Evolutionary conservation across 2,329 filamentous ascomycete species (phyloP).

Genomic region (Arthrobotrys conoides): DNA sequence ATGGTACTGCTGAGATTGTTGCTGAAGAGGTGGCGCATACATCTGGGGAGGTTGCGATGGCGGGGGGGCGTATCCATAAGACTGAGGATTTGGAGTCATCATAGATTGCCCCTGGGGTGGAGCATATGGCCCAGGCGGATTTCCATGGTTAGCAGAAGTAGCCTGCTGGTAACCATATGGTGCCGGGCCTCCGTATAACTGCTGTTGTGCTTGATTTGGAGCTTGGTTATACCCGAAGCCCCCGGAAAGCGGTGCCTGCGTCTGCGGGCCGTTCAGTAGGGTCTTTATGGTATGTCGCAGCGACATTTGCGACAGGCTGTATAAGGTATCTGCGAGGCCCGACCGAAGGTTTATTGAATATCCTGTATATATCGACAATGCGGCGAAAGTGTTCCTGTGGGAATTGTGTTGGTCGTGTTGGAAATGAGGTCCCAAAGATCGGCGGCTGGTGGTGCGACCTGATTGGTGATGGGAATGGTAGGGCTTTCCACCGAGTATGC

Average conservation of each 20-base stretch:
- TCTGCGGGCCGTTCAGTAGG: conserved; percentile 47
- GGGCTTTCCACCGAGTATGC: too few species aligned
- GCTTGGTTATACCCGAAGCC: conserved; percentile 23
- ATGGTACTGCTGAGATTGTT: conserved; percentile 8
- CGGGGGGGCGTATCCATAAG: conserved; percentile 1
- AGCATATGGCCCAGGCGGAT: neutral
- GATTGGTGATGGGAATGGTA: neutral
- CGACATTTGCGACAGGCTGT: conserved; percentile 33
- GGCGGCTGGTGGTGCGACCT: neutral
- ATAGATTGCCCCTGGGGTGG: neutral
- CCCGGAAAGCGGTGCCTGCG: conserved; percentile 10
- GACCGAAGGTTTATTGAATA: too few species aligned
- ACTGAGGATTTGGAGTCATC: neutral
- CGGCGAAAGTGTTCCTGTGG: too few species aligned
- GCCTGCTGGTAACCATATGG: conserved; percentile 21
- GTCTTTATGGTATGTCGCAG: conserved; percentile 53
- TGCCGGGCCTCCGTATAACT: conserved; percentile 4
- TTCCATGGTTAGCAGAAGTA: neutral
- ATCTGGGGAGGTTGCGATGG: neutral
- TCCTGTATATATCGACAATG: too few species aligned
- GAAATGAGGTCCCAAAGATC: neutral
- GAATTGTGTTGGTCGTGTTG: conserved; percentile 31
- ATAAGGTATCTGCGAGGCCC: too few species aligned
- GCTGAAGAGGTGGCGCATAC: conserved; percentile 5
- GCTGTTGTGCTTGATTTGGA: neutral